Evolutionary conservation across 805 yeast genomes (phyloP).

Genomic region (Candida awuae): DNA sequence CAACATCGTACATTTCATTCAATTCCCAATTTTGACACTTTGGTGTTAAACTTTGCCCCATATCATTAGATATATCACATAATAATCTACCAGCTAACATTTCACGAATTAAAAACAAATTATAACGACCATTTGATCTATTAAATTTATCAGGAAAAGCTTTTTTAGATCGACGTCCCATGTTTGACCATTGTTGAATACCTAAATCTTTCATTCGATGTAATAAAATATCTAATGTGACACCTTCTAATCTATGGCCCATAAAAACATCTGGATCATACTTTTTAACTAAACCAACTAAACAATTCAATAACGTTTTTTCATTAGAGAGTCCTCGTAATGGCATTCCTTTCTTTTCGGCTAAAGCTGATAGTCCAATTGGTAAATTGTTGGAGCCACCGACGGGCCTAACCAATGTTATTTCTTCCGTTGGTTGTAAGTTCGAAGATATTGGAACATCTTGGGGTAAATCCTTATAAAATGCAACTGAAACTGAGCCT

Average conservation of each 20-base stretch:
- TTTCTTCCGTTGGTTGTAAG: slow-evolving; percentile 47
- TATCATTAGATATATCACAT: slow-evolving; percentile 89
- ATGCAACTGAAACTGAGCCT: slow-evolving; percentile 71
- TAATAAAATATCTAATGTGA: slow-evolving; percentile 69
- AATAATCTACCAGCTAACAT: slow-evolving; percentile 77
- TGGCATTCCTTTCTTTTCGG: slow-evolving; percentile 43
- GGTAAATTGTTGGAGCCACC: slow-evolving; percentile 59
- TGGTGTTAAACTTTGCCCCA: slow-evolving; percentile 86
- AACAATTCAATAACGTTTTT: slow-evolving; percentile 60
- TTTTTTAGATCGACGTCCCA: slow-evolving; percentile 76
- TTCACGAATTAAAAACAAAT: slow-evolving; percentile 46
- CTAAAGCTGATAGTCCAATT: slow-evolving; percentile 59
- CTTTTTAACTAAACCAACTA: slow-evolving; percentile 59
- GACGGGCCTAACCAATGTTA: slow-evolving; percentile 76
- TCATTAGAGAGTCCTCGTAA: slow-evolving; percentile 65
- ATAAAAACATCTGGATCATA: slow-evolving; percentile 88
- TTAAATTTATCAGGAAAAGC: slow-evolving; percentile 73
- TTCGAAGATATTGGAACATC: slow-evolving; percentile 66
- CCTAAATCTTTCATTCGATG: slow-evolving; percentile 72
- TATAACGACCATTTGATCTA: slow-evolving; percentile 42
- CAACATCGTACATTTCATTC: slow-evolving; percentile 80
- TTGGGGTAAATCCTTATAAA: slow-evolving; percentile 60
- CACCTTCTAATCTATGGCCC: slow-evolving; percentile 79
- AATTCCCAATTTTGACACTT: slow-evolving; percentile 95
- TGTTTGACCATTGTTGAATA: slow-evolving; percentile 66